Evolutionary conservation across 139 green algal species (phyloP), one percentile per base, ranked within the genome.

Genomic region (Deuterostichococcus epilithicus): DNA sequence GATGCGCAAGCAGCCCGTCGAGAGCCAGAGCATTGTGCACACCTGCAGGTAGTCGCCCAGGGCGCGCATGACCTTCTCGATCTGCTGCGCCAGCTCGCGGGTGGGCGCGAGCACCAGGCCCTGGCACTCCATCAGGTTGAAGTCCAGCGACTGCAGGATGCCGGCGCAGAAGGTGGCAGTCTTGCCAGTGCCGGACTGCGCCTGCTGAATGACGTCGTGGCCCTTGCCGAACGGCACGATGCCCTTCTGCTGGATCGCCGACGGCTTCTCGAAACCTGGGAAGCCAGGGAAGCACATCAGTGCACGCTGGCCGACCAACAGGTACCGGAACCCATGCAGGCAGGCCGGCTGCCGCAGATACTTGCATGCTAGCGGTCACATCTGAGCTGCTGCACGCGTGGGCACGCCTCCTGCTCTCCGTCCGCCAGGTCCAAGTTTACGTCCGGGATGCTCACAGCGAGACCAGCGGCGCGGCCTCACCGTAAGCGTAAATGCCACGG

Each of bases 111-210:
- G 91, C 71, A 99, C 96, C 58, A 99, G 92, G 28, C 88, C 96
- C 91, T 98, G 94, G 90, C 95, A 98, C 82, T 98, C 92, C n/a
- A 88, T 76, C 35, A 94, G 67, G 45, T 89, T 85, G 89, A 97
- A 98, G 90, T 99, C 94, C 76, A 99, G 87, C 87, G 97, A 96
- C 87, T 99, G 94, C 80, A 99, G 86, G 79, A 99, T 96, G 78
- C 96, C 89, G 6, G 95, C 93, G 83, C 96, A 99, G 92, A 99
- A 99, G 67, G 96, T 99, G 73, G 96, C 96, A 28, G 96, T 99
- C 94, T 99, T 99, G 85, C 96, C 96, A 13, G 96, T 99, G 67
- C 96, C 96, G n/a, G 96, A 99, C 89, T 99, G 96, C 1, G 96
- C 96, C 91, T 99, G 96, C 91, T 99, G 96, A 81, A 99, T 99